Percentiles rank a stretch among this genome's conserved stretches.
phyloP scores from a whole-genome alignment of 306 rosid species.

The Quillaja saponaria region DNA sequence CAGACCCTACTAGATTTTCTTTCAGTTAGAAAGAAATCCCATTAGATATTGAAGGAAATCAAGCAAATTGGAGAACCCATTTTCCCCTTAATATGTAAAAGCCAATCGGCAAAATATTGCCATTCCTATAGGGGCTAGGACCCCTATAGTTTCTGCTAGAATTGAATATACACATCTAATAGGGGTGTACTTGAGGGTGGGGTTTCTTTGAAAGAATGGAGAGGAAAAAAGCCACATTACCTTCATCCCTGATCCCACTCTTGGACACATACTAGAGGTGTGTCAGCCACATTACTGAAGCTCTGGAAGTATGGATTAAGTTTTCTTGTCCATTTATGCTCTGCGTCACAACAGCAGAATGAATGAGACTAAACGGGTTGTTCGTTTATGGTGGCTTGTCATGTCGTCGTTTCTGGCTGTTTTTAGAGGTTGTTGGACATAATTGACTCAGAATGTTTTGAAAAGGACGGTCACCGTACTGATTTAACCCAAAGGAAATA shows the following conservation, averaged over 20 bases:
- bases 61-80: neutral
- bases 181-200: neutral
- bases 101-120: conserved; percentile 25
- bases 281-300: conserved; percentile 4
- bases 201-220: neutral
- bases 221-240: conserved; percentile 14
- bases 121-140: conserved; percentile 38
- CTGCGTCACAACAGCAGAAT: neutral
- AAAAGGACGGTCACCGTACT: neutral
- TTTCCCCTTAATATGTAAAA: conserved; percentile 17
- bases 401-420: neutral
- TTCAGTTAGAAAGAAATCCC: conserved; percentile 1
- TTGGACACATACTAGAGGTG: conserved; percentile 1
- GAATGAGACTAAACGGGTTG: neutral
- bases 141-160: conserved; percentile 9
- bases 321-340: conserved; percentile 3
- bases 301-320: conserved; percentile 1
- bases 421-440: neutral
- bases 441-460: neutral
- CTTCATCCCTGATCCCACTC: neutral
- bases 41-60: conserved; percentile 21
- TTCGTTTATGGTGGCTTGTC: neutral
- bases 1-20: conserved; percentile 19
- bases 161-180: neutral
- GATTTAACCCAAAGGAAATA: no score